Evolutionary conservation across 2,329 filamentous ascomycete genomes (phyloP).

Genomic region (Cladosporium austrohemisphaericum): DNA sequence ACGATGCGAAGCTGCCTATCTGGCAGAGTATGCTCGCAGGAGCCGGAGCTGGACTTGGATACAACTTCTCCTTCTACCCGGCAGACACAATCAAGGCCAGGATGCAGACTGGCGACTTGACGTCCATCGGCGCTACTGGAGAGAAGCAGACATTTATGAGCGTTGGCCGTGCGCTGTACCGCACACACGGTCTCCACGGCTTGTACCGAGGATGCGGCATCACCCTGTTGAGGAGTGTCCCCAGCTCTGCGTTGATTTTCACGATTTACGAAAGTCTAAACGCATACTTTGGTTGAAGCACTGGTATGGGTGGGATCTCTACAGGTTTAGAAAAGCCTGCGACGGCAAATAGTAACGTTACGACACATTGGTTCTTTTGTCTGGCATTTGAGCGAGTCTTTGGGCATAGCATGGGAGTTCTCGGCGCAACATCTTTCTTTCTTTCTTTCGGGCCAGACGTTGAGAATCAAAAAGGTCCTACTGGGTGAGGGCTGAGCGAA

Average conservation of each 20-base stretch:
- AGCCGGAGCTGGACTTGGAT: constrained; percentile 82
- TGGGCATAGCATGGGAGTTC: constrained; percentile 10
- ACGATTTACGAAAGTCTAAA: constrained; percentile 89
- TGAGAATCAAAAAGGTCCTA: background rate
- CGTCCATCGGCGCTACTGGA: constrained; percentile 48
- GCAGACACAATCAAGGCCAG: constrained; percentile 96
- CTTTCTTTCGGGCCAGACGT: background rate
- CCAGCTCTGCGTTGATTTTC: constrained; percentile 97
- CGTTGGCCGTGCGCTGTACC: constrained; percentile 73
- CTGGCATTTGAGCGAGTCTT: constrained; percentile 13
- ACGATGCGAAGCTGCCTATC: constrained; percentile 62
- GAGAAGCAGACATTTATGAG: constrained; percentile 64
- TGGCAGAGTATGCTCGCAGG: constrained; percentile 87
- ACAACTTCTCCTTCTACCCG: constrained; percentile 97
- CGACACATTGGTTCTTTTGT: constrained; percentile 5
- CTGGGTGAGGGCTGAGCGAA: background rate
- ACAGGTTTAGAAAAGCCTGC: no score
- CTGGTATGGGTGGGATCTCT: background rate
- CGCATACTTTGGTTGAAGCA: constrained; percentile 20
- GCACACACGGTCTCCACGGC: constrained; percentile 73
- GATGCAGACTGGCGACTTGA: constrained; percentile 78
- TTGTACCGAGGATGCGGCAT: constrained; percentile 94
- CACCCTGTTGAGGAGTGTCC: constrained; percentile 80
- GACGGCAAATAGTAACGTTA: background rate
- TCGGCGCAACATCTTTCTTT: background rate